Base-by-base conservation (phyloP, 2,329 filamentous ascomycete species). In the Fusarium azukiicola region DNA sequence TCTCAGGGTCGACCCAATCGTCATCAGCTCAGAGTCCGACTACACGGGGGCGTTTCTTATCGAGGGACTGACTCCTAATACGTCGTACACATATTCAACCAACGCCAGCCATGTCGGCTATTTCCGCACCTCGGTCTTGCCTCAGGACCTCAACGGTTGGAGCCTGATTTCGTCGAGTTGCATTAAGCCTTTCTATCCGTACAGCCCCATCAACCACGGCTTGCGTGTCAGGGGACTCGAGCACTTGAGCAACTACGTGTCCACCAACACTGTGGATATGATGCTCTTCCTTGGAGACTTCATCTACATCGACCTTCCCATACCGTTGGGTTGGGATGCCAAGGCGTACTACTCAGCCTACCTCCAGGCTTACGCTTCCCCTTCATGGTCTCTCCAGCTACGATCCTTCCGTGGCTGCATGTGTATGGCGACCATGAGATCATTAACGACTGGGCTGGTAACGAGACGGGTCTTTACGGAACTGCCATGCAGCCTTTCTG, bases 401-500 rank as follows among this genome's bases (percentile, higher is more conserved):
- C 67, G 67, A 13, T 40, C 52, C 23, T 42, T 21, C 67, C 67
- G 13, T 69, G 67, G 67, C 50, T 69, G 16, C 67, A 69, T 38
- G 52, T 69, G 27, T 69, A 69, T 61, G 67, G 61, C 19, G 67
- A 69, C 21, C 67, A 69, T 19, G 67, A 69, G 32, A 69, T 69
- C 38, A 69, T 69, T 11, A 69, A 69, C 10, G 67, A 69, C 49
- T 69, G 67, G 67, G 67, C 67, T 14, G 36, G 21, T 3, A 69
- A 69, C 19, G 67, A 69, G 6, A 69, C 67, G 6, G 67, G 40
- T 2, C 67, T 69, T 6, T 69, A 69, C 4, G 19, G n/a, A 14
- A 69, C 42, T 21, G 67, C 67, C 21, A 66, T 66, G 63, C 63
- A 66, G 27, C 44, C 63, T 46, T 66, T 66, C 27, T 38, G 63